Conservation (phyloP, 371 early-diverging fungal species). For the Saksenaea vasiformis region DNA sequence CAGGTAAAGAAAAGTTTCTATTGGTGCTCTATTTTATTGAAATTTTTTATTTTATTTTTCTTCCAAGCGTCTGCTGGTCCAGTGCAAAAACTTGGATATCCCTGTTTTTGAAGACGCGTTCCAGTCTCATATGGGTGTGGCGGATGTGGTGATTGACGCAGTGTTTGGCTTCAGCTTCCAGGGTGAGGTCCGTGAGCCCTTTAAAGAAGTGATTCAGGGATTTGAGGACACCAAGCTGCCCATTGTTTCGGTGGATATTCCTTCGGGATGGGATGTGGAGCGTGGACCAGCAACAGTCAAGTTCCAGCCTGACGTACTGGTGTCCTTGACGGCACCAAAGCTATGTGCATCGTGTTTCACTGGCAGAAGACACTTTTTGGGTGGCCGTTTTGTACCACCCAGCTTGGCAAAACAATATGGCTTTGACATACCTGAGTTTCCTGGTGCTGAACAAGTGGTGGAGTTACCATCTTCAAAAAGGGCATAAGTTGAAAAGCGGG, state of each 20-base stretch:
- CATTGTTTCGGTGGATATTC: conserved; percentile 86
- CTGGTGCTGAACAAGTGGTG: conserved; percentile 65
- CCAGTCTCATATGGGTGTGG: conserved; percentile 27
- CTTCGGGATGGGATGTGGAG: conserved; percentile 94
- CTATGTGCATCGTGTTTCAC: conserved; percentile 64
- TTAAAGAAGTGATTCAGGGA: conserved; percentile 61
- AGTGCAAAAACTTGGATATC: conserved; percentile 69
- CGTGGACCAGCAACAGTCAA: conserved; percentile 58
- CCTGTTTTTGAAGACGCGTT: conserved; percentile 57
- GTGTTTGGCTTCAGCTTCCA: conserved; percentile 93
- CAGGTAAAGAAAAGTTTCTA: conserved; percentile 36
- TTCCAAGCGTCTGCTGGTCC: conserved; percentile 60
- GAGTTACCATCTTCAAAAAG: conserved; percentile 13
- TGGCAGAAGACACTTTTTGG: conserved; percentile 83
- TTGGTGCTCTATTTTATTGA: no score
- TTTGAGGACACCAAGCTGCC: conserved; percentile 56
- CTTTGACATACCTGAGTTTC: conserved; percentile 66
- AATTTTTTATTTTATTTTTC: no score
- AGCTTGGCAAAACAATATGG: conserved; percentile 61
- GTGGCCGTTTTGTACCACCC: conserved; percentile 86
- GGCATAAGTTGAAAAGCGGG: neutral
- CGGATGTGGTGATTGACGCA: conserved; percentile 82
- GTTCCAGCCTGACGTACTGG: conserved; percentile 75
- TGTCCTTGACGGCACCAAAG: conserved; percentile 94
- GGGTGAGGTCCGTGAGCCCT: conserved; percentile 82